These are phyloP conservation scores for Karstenula rhodostoma DNA, from an alignment of 2,329 filamentous ascomycete genomes.

Conservation along the genomic window DNA sequence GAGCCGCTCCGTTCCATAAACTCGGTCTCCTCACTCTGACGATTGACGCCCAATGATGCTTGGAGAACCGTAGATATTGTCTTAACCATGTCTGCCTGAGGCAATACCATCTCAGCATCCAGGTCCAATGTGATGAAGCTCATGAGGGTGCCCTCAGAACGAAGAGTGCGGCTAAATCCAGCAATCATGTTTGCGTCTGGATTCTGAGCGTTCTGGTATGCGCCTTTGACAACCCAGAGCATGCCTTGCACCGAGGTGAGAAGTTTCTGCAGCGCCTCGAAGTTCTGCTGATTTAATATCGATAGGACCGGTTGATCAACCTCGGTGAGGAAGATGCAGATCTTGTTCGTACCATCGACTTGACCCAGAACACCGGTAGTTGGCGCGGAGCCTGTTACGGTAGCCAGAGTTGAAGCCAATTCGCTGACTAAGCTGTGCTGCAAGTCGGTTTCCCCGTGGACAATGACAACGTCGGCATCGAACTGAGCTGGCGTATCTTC, in stretches of 20 bases:
- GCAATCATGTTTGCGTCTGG: slow-evolving; percentile 23
- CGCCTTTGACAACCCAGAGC: slow-evolving; percentile 23
- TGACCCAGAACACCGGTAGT: neutral
- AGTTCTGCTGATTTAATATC: slow-evolving; percentile 14
- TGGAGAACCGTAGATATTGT: slow-evolving; percentile 25
- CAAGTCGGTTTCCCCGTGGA: slow-evolving; percentile 5
- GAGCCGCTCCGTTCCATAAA: slow-evolving; percentile 27
- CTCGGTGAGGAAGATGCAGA: slow-evolving; percentile 22
- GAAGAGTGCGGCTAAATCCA: slow-evolving; percentile 23
- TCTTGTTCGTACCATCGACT: slow-evolving; percentile 19
- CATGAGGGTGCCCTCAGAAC: slow-evolving; percentile 25
- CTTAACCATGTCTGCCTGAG: slow-evolving; percentile 5
- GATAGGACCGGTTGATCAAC: slow-evolving; percentile 19
- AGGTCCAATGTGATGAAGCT: slow-evolving; percentile 26
- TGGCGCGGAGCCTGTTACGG: slow-evolving; percentile 2
- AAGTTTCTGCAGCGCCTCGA: slow-evolving; percentile 19
- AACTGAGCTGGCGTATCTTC: neutral
- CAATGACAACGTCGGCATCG: slow-evolving; percentile 8
- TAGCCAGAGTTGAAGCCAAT: neutral
- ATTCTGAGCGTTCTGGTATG: slow-evolving; percentile 18
- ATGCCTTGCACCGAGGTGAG: slow-evolving; percentile 18
- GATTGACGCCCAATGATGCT: slow-evolving; percentile 11
- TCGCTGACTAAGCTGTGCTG: slow-evolving; percentile 2
- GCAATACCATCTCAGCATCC: slow-evolving; percentile 15
- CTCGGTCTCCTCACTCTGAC: slow-evolving; percentile 23